A percentile compares a stretch with the other conserved stretches of the same genome.
These are phyloP conservation scores for Canavalia gladiata DNA, from an alignment of 306 rosid species.

Conservation along the genomic window DNA sequence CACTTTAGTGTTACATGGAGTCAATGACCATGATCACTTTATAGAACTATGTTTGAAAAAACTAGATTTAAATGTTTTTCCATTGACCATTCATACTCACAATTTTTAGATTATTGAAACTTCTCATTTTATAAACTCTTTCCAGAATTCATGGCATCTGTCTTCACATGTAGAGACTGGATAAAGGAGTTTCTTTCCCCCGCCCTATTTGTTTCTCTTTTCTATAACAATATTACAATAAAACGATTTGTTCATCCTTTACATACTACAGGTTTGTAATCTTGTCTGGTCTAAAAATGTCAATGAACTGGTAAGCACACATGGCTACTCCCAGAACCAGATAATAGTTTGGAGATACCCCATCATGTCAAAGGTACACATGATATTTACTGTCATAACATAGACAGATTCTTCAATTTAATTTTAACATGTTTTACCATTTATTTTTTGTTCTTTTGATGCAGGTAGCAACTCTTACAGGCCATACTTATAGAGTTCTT, in stretches of 20 bases:
- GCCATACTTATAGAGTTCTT: constrained; percentile 85
- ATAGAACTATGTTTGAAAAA: not conserved
- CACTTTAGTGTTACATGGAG: not conserved
- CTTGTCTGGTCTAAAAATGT: constrained; percentile 97
- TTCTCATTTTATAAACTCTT: constrained; percentile 12
- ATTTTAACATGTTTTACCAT: not conserved
- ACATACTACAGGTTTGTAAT: constrained; percentile 82
- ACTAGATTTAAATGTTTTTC: constrained; percentile 21
- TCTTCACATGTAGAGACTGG: not conserved
- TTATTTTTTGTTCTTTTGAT: constrained; percentile 40
- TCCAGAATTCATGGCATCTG: constrained; percentile 14
- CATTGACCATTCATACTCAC: not conserved
- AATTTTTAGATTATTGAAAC: not conserved
- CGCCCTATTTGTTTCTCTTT: not conserved
- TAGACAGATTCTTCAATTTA: not conserved
- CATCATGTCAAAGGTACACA: constrained; percentile 85
- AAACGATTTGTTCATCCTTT: constrained; percentile 17
- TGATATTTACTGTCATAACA: constrained; percentile 4
- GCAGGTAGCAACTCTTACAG: constrained; percentile 90
- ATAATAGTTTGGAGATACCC: constrained; percentile 96
- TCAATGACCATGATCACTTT: not conserved
- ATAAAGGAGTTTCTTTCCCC: not conserved
- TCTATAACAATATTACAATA: not conserved
- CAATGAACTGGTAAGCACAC: constrained; percentile 93
- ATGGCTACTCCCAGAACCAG: constrained; percentile 95